Percentiles rank a stretch among this genome's conserved stretches.
Conservation (phyloP, 192 early-diverging fungal genomes). For the Backusella luteola region DNA sequence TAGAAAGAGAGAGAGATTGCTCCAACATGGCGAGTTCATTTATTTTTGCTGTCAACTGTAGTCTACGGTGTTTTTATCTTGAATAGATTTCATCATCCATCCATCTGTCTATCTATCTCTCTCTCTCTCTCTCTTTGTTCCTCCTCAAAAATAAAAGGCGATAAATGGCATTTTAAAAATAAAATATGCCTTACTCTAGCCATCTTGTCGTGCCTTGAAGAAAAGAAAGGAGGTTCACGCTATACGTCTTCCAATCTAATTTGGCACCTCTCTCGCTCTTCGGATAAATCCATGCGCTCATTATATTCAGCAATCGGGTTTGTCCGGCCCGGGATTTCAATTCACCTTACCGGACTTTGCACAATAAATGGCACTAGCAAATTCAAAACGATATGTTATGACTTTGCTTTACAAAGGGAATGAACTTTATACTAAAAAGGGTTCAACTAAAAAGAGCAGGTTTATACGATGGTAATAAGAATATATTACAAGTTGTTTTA, state of each 20-base stretch:
- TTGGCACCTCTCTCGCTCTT: background rate
- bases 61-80: background rate
- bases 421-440: background rate
- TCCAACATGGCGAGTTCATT: no score
- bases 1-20: background rate
- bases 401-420: background rate
- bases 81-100: background rate
- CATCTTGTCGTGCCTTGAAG: slow-evolving; percentile 7
- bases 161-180: background rate
- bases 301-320: background rate
- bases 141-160: background rate
- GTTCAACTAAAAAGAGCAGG: background rate
- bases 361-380: no score
- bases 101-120: background rate
- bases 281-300: background rate
- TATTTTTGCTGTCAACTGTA: no score
- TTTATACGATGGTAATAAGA: background rate
- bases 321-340: background rate
- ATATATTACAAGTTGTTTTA: background rate
- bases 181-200: slow-evolving; percentile 2
- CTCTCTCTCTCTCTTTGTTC: background rate
- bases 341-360: background rate
- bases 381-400: no score
- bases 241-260: background rate
- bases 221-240: background rate